A percentile compares a stretch with the other conserved stretches of the same genome.
Conservation (phyloP, 1,139 yeast species). For the Scheffersomyces segobiensis region DNA sequence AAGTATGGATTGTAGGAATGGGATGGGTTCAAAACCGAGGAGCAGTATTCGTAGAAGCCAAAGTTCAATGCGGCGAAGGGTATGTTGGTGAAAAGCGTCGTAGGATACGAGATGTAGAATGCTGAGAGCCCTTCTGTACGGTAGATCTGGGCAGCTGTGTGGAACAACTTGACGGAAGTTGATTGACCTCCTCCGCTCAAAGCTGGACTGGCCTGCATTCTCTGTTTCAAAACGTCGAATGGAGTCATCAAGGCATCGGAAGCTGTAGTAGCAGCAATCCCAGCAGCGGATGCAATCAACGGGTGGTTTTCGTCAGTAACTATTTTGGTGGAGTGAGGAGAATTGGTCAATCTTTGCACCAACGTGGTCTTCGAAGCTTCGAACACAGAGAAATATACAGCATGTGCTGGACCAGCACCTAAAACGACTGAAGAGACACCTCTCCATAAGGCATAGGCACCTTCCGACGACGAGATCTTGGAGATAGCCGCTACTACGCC, state of each 20-base stretch:
- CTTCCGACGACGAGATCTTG: constrained; percentile 83
- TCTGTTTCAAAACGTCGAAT: constrained; percentile 89
- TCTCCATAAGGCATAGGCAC: constrained; percentile 87
- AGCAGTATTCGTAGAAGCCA: constrained; percentile 85
- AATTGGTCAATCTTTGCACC: constrained; percentile 41
- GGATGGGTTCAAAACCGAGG: constrained; percentile 75
- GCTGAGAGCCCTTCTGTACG: constrained; percentile 76
- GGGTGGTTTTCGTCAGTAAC: constrained; percentile 75
- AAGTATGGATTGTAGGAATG: constrained; percentile 82
- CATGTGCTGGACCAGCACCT: constrained; percentile 99
- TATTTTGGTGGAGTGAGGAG: constrained; percentile 32
- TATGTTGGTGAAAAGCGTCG: constrained; percentile 87
- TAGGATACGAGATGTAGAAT: constrained; percentile 91
- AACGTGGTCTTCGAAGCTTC: constrained; percentile 73
- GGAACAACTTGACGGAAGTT: constrained; percentile 30
- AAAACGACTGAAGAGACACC: constrained; percentile 91
- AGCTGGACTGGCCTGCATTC: constrained; percentile 40
- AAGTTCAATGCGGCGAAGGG: constrained; percentile 97
- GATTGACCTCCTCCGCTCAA: neutral
- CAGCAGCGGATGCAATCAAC: constrained; percentile 79
- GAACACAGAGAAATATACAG: constrained; percentile 94
- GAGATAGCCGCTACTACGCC: constrained; percentile 62
- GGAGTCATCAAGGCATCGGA: constrained; percentile 98
- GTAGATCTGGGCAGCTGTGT: constrained; percentile 54
- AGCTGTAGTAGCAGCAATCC: constrained; percentile 91